These are phyloP conservation scores for Tagetes patula DNA, from an alignment of 129 eudicot genomes.

Conservation along the genomic window DNA sequence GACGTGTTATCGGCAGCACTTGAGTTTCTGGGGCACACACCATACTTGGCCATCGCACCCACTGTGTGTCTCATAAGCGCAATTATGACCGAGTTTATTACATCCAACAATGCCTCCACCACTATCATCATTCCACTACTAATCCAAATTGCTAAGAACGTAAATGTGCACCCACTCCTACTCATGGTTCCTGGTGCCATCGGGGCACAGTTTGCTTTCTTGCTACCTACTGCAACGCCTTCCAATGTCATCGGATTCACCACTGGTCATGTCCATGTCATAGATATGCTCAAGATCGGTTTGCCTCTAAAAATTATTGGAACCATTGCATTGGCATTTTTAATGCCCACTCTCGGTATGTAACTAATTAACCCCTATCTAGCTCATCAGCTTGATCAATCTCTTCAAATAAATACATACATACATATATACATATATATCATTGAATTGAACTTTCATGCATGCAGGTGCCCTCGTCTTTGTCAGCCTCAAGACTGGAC, in stretches of 20 bases:
- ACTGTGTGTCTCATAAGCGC: slow-evolving; percentile 55
- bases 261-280: slow-evolving; percentile 63
- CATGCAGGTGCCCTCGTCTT: neutral
- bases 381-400: too few relatives aligned
- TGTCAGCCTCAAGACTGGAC: slow-evolving; percentile 2
- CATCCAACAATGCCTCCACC: slow-evolving; percentile 80
- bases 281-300: slow-evolving; percentile 69
- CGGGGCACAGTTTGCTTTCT: slow-evolving; percentile 77
- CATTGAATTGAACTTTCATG: too few relatives aligned
- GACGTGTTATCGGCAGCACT: slow-evolving; percentile 51
- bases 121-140: slow-evolving; percentile 73
- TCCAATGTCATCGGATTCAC: slow-evolving; percentile 79
- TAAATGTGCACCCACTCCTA: slow-evolving; percentile 65
- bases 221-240: slow-evolving; percentile 85
- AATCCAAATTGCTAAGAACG: slow-evolving; percentile 68
- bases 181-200: slow-evolving; percentile 81
- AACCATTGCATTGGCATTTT: slow-evolving; percentile 43
- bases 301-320: slow-evolving; percentile 61
- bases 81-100: slow-evolving; percentile 62
- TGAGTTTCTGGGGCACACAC: slow-evolving; percentile 56
- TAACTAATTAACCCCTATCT: too few relatives aligned
- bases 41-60: slow-evolving; percentile 70
- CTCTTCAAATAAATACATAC: too few relatives aligned
- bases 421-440: too few relatives aligned
- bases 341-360: slow-evolving; percentile 89